Conservation (phyloP, 2,329 filamentous ascomycete genomes). For the Knoxdaviesia proteae region DNA sequence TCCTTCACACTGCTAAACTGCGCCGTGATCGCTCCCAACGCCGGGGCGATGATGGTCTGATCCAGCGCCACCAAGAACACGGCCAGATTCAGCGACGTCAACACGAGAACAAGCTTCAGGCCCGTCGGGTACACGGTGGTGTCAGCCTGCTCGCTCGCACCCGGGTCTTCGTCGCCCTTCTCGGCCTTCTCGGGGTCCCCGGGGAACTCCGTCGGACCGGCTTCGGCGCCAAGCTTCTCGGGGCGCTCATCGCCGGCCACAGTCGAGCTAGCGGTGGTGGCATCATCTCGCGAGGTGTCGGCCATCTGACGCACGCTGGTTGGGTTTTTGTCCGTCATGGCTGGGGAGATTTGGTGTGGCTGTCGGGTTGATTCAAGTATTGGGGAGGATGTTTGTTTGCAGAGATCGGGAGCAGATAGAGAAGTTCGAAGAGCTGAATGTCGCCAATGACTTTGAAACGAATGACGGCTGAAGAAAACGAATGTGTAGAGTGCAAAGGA, state of each 20-base stretch:
- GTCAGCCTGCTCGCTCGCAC: constrained; percentile 5
- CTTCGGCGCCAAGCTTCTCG: background rate
- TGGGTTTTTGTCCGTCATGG: too few relatives aligned
- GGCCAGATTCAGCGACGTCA: constrained; percentile 21
- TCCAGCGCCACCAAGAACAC: constrained; percentile 29
- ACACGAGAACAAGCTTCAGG: constrained; percentile 18
- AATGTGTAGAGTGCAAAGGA: too few relatives aligned
- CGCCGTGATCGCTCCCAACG: constrained; percentile 27
- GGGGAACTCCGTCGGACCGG: background rate
- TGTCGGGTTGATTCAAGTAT: too few relatives aligned
- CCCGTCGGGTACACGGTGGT: constrained; percentile 17
- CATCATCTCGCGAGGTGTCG: too few relatives aligned
- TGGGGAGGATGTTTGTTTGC: too few relatives aligned
- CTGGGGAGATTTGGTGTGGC: too few relatives aligned
- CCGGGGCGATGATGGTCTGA: constrained; percentile 30
- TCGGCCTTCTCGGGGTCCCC: constrained; percentile 2
- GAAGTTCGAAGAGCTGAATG: too few relatives aligned
- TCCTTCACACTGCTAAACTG: constrained; percentile 23
- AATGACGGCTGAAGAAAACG: too few relatives aligned
- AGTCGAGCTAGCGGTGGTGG: background rate
- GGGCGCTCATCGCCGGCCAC: background rate
- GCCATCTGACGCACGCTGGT: too few relatives aligned
- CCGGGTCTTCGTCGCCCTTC: constrained; percentile 1
- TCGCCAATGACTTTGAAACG: too few relatives aligned
- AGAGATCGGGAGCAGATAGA: too few relatives aligned